Conservation (phyloP, 805 yeast species). For the Hyphopichia homilentoma region DNA sequence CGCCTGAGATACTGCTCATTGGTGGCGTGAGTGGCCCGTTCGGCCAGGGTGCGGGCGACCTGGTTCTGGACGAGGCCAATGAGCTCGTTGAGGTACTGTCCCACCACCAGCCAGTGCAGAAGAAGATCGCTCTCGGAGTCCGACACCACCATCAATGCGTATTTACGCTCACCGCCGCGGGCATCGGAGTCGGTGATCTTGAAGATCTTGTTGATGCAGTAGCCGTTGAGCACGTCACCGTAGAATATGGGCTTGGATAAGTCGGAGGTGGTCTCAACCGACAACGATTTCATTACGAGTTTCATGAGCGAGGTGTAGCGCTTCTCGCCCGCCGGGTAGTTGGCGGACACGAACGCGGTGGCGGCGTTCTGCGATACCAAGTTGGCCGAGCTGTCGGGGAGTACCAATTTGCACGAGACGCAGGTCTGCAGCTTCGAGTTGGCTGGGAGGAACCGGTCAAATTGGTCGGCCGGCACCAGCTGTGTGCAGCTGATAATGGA, state of each 20-base stretch:
- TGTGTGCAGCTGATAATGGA: conserved; percentile 64
- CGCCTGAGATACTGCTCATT: conserved; percentile 58
- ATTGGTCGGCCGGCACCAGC: conserved; percentile 14
- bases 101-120: conserved; percentile 52
- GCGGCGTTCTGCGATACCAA: conserved; percentile 10
- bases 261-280: conserved; percentile 64
- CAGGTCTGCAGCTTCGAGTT: conserved; percentile 46
- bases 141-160: conserved; percentile 54
- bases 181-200: conserved; percentile 63
- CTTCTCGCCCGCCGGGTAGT: conserved; percentile 49
- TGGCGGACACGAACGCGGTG: conserved; percentile 47
- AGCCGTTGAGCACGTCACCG: conserved; percentile 61
- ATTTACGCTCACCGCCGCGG: conserved; percentile 70
- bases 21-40: conserved; percentile 11
- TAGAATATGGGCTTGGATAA: conserved; percentile 57
- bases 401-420: conserved; percentile 53
- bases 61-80: conserved; percentile 27
- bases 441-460: conserved; percentile 33
- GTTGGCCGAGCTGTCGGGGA: conserved; percentile 39
- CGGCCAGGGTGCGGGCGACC: conserved; percentile 25
- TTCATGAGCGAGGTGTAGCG: conserved; percentile 55
- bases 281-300: conserved; percentile 58
- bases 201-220: conserved; percentile 56
- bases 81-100: conserved; percentile 27
- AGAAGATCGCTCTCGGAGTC: conserved; percentile 52